A percentile compares a stretch with the other conserved stretches of the same genome.
These are phyloP conservation scores for Paecilomyces variotii DNA, from an alignment of 2,329 filamentous ascomycete species.

Conservation along the genomic window DNA sequence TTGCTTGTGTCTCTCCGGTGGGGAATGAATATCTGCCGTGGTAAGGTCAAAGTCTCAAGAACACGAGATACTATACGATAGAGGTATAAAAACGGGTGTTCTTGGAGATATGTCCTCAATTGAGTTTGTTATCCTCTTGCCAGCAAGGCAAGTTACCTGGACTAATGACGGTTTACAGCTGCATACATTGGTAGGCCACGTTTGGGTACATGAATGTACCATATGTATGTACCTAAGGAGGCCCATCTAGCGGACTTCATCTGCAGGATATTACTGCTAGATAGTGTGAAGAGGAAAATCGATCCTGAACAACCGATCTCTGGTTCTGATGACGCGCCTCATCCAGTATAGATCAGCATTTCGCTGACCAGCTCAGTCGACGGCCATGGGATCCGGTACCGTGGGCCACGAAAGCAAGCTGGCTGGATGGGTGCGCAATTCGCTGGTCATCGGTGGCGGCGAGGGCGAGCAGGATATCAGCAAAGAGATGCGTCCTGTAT, in stretches of 20 bases:
- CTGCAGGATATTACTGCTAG: not conserved
- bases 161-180: not conserved
- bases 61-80: not conserved
- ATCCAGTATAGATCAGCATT: not conserved
- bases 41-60: not conserved
- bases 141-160: not conserved
- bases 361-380: not conserved
- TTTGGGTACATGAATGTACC: not conserved
- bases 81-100: not conserved
- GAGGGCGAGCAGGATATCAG: not conserved
- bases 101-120: not conserved
- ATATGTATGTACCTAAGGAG: not conserved
- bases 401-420: not conserved
- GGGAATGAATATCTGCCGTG: not conserved
- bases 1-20: not conserved
- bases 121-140: not conserved
- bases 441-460: not conserved
- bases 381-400: not conserved
- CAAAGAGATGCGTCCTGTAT: not conserved
- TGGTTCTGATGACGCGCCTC: slow-evolving; percentile 1
- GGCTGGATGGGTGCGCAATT: not conserved
- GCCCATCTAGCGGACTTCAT: not conserved
- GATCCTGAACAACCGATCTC: not conserved
- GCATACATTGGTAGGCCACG: not conserved
- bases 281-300: not conserved